These are phyloP conservation scores for Rehmannia glutinosa DNA, from an alignment of 257 asterid genomes.

Conservation along the genomic window DNA sequence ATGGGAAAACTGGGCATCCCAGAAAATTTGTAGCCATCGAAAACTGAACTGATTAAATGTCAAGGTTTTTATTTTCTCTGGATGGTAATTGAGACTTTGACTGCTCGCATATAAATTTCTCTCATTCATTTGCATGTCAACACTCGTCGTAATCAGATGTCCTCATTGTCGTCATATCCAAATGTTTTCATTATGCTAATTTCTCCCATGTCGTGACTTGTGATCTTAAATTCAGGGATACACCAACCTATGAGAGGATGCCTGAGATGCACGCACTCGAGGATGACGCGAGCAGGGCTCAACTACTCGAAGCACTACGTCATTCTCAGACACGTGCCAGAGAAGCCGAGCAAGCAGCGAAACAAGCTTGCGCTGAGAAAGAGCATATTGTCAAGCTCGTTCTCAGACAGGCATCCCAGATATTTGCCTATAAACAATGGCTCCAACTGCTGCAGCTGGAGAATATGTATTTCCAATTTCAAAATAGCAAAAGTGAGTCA, in stretches of 20 bases:
- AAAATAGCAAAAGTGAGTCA: slow-evolving; percentile 31
- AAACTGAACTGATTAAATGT: no score
- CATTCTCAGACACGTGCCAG: slow-evolving; percentile 99
- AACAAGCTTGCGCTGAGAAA: slow-evolving; percentile 64
- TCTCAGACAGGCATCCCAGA: slow-evolving; percentile 76
- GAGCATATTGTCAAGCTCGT: slow-evolving; percentile 71
- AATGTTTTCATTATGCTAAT: no score
- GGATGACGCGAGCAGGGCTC: slow-evolving; percentile 42
- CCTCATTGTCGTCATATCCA: no score
- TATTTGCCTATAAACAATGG: slow-evolving; percentile 90
- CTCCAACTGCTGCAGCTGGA: slow-evolving; percentile 78
- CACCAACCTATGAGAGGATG: slow-evolving; percentile 15
- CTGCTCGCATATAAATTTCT: background rate
- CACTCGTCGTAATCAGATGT: background rate
- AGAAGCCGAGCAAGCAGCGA: slow-evolving; percentile 81
- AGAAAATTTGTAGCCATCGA: no score
- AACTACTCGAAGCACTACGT: slow-evolving; percentile 68
- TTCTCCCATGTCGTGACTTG: no score
- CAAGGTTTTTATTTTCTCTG: background rate
- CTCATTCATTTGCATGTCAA: background rate
- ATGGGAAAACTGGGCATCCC: no score
- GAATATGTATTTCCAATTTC: slow-evolving; percentile 54
- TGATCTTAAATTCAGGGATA: slow-evolving; percentile 25
- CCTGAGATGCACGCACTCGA: slow-evolving; percentile 13
- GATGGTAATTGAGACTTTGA: background rate